Evolutionary conservation across 2,329 filamentous ascomycete genomes (phyloP).

Genomic region (Penicillium brasilianum): DNA sequence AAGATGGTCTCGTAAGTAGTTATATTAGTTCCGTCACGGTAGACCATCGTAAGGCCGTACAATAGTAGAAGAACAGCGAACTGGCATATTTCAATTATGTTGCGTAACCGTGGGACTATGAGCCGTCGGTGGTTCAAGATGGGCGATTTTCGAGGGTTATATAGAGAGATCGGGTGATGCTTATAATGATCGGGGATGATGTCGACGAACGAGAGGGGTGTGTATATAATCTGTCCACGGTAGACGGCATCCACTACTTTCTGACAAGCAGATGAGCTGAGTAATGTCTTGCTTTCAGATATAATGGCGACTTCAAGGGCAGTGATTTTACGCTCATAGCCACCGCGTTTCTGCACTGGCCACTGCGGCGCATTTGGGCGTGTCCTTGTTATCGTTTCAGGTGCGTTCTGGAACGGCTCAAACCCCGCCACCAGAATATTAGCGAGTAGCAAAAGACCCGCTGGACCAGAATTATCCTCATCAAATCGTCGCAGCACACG

Average conservation of each 20-base stretch:
- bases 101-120: slow-evolving; percentile 4
- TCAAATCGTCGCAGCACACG: slow-evolving; percentile 1
- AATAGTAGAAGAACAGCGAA: slow-evolving; percentile 2
- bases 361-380: slow-evolving; percentile 3
- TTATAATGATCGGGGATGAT: slow-evolving; percentile 9
- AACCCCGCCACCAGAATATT: slow-evolving; percentile 7
- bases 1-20: background rate
- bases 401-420: slow-evolving; percentile 8
- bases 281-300: slow-evolving; percentile 4
- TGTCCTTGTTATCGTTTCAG: background rate
- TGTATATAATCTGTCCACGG: slow-evolving; percentile 5
- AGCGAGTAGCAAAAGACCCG: slow-evolving; percentile 1
- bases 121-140: slow-evolving; percentile 4
- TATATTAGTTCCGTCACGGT: background rate
- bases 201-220: slow-evolving; percentile 6
- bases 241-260: slow-evolving; percentile 7
- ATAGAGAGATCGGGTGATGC: background rate
- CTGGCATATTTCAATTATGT: slow-evolving; percentile 7
- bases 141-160: slow-evolving; percentile 1
- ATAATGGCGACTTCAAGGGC: slow-evolving; percentile 5
- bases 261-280: slow-evolving; percentile 4
- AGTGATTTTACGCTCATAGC: slow-evolving; percentile 8
- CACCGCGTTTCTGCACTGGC: slow-evolving; percentile 8
- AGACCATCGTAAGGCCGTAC: slow-evolving; percentile 2
- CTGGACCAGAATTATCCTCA: background rate